Evolutionary conservation across 2,329 filamentous ascomycete species (phyloP), one percentile per base, ranked within the genome.

Genomic region (Endothia cerciana): DNA sequence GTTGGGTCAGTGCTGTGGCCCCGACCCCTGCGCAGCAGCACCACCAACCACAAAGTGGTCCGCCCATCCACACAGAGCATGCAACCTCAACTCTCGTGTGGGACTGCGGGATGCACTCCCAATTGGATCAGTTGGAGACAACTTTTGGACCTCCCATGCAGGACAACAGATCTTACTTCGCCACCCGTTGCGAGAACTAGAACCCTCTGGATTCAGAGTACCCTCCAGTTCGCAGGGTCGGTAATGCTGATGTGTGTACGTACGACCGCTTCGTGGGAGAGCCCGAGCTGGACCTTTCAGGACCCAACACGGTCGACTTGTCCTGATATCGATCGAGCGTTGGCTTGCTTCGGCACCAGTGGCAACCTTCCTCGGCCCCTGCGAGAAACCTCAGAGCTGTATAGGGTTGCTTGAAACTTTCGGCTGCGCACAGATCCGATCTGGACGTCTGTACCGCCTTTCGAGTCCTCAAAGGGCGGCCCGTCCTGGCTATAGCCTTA

Each of bases 141-240:
- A 45, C 47, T 63, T 51, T 53, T 40, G 47, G 43, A 41, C 40
- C 57, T 43, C 25, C n/a, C 63, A 57, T 60, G 66, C 63, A 65
- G 57, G 49, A 65, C 30, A 49, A 60, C 30, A 25, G 56, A 51
- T 41, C 40, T 65, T 13, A 55, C 60, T 55, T 68, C 56, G 63
- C 66, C 66, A 65, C 66, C 57, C 22, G 57, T 36, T 40, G 43
- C 41, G 49, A 68, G 15, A 13, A 25, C 51, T 28, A 45, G 53
- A 53, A 38, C 28, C 36, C 28, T 33, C 28, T 53, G 47, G 40
- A 17, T 10, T n/a, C n/a, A 22, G 36, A 49, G 53, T 41, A 19
- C 33, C 40, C 41, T 19, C 22, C 40, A 43, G 10, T 22, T 30
- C 15, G 56, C 25, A 11, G 56, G 22, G n/a, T 28, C 25, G 17